Evolutionary conservation across 306 rosid species (phyloP), one percentile per base, ranked within the genome.

Genomic region (Citrullus mucosospermus): DNA sequence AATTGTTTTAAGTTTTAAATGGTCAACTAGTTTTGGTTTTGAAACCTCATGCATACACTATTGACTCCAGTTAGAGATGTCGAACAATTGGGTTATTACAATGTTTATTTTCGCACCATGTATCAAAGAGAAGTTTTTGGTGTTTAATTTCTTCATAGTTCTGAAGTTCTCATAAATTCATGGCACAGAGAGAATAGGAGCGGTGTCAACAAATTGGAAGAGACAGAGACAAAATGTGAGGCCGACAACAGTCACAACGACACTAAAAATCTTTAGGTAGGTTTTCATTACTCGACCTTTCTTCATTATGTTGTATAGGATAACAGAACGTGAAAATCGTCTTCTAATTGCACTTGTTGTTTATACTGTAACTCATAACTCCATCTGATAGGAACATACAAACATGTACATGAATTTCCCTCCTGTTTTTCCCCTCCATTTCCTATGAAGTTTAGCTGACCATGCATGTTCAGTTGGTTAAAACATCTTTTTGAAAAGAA

Each of bases 211-310:
- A 20, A 50, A 46, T 22, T 28, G 43, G 58, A 48, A 71, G 36
- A 14, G 43, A 72, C 9, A 12, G 14, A 4, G 28, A 1, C 48
- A 81, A 53, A 67, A 85, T 79, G 83, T 81, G 83, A 61, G 60
- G 81, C 43, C 57, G 74, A 65, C 54, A 59, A 46, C 61, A 78
- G 79, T 74, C 82, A 8, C 56, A 67, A 30, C 77, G 81, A 34
- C 55, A 22, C 50, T 79, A 58, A 62, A 41, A 79, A 51, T 69
- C 79, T 51, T 79, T 85, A 18, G 85, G 85, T 85, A 81, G 68
- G 18, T 73, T 78, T 18, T 62, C 0, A 30, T 25, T 39, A n/a
- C 44, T 53, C 51, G 3, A 60, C 8, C 41, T 55, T 57, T 72
- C 6, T 17, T 50, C 51, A 34, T 25, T 76, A 44, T 62, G 38